Evolutionary conservation across 164 flowering plant species (phyloP), one percentile per base, ranked within the genome.

Genomic region (Chloranthus sessilifolius): DNA sequence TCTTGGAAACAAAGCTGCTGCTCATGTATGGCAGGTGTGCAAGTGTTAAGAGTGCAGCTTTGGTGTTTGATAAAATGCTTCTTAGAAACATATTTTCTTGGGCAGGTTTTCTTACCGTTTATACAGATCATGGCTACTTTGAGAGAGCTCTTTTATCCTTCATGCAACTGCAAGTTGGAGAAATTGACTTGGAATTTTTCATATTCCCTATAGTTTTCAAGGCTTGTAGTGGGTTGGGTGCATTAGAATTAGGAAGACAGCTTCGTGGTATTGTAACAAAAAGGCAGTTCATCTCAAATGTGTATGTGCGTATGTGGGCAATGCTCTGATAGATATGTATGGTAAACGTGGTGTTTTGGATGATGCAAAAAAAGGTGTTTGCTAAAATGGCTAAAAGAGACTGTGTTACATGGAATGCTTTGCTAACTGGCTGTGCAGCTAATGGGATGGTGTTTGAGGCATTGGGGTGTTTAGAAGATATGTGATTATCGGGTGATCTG

Each of bases 241-340:
- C 29, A 29, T 19, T 74, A 14, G 82, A 65, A 41, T 42, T 82
- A 7, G 95, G 88, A 41, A 77, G 58, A 48, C 84, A 82, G 43
- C 41, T 86, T 4, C 88, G 83, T 62, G 94, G 83, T 42, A 14
- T 74, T 31, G 78, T 69, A 51, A 60, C 71, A n/a, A 86, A 81
- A 56, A 40, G 27, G 61, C 53, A 54, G 31, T 61, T 74, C 59
- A 62, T 52, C 43, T 49, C 46, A 7, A 81, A 83, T 67, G 15
- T 73, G 4, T 82, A 82, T 59, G n/a, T n/a, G n/a, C n/a, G n/a
- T n/a, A n/a, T n/a, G 90, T 82, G 50, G 74, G 80, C 17, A 85
- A 85, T 74, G 77, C 82, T 59, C 41, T 81, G 58, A 71, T 81
- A 5, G 88, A 79, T 66, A 78, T 77, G 88, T 85, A 85, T 65